Conservation (phyloP, 208 protist genomes). For the Acanthamoeba lenticulata region DNA sequence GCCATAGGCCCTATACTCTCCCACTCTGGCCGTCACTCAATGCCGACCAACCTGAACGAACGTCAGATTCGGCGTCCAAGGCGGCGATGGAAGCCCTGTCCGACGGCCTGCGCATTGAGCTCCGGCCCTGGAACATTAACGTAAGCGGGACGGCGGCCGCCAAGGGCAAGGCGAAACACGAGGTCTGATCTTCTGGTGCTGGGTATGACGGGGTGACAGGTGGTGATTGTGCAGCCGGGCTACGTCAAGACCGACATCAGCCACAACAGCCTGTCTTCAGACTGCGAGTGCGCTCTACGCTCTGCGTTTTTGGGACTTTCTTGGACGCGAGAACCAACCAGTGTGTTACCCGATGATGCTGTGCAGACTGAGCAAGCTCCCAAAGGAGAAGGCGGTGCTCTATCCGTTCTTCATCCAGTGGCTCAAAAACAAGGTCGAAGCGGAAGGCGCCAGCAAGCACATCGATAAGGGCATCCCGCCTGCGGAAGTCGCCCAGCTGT, state of each 20-base stretch:
- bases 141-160: background rate
- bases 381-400: background rate
- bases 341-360: no score
- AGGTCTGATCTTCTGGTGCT: background rate
- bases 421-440: background rate
- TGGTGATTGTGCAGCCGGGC: slow-evolving; percentile 23
- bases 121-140: slow-evolving; percentile 7
- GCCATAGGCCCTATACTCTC: background rate
- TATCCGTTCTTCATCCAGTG: slow-evolving; percentile 7
- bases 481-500: background rate
- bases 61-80: slow-evolving; percentile 37
- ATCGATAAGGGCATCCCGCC: slow-evolving; percentile 28
- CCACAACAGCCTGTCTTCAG: background rate
- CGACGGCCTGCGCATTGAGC: slow-evolving; percentile 7
- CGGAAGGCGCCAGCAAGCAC: background rate
- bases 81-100: slow-evolving; percentile 33
- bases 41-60: no score
- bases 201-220: no score
- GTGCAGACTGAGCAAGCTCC: background rate
- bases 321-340: no score
- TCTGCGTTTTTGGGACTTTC: background rate
- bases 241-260: slow-evolving; percentile 16
- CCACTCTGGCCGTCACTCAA: background rate
- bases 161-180: no score
- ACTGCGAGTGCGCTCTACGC: background rate